These are phyloP conservation scores for Claviceps digitariae DNA, from an alignment of 2,329 filamentous ascomycete species.

Conservation along the genomic window DNA sequence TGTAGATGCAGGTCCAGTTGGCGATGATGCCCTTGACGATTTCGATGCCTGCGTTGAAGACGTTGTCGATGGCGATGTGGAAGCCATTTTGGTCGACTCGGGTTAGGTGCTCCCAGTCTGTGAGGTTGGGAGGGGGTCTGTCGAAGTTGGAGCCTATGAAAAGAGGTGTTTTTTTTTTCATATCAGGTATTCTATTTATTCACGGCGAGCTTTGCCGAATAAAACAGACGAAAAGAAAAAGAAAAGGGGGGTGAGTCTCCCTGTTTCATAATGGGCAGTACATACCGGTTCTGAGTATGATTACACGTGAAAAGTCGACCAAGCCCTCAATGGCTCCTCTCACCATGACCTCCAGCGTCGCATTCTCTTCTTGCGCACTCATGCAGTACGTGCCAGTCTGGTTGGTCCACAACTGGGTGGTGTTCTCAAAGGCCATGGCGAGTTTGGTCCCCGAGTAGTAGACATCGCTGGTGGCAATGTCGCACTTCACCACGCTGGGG, in stretches of 20 bases:
- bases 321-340: constrained; percentile 41
- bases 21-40: constrained; percentile 50
- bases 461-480: constrained; percentile 56
- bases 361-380: constrained; percentile 61
- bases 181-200: not conserved
- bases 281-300: constrained; percentile 50
- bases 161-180: not conserved
- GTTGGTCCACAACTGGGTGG: constrained; percentile 50
- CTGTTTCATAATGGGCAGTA: not conserved
- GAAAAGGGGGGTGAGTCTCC: too few relatives aligned
- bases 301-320: constrained; percentile 53
- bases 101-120: constrained; percentile 45
- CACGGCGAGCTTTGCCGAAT: not conserved
- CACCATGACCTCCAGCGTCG: constrained; percentile 50
- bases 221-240: not conserved
- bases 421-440: constrained; percentile 50
- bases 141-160: constrained; percentile 53
- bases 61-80: constrained; percentile 47
- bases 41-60: constrained; percentile 51
- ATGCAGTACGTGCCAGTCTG: constrained; percentile 55
- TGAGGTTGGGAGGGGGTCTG: constrained; percentile 45
- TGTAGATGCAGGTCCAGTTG: constrained; percentile 47
- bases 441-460: constrained; percentile 54
- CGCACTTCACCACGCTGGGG: constrained; percentile 49
- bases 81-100: constrained; percentile 50